These are phyloP conservation scores for Monilinia vaccinii-corymbosi DNA, from an alignment of 2,329 filamentous ascomycete genomes.

Conservation along the genomic window DNA sequence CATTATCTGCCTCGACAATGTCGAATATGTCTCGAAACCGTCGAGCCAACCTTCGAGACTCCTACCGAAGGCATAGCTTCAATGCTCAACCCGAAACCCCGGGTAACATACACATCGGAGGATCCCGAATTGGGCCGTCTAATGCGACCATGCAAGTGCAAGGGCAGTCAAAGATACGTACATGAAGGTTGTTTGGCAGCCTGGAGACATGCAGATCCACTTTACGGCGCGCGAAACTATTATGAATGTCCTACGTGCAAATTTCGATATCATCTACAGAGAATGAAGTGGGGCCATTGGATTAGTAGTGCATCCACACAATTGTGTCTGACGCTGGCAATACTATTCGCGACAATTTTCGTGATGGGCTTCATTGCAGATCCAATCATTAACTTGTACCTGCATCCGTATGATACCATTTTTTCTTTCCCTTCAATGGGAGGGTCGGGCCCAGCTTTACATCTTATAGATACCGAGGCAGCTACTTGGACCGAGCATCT, in stretches of 20 bases:
- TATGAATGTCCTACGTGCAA: conserved; percentile 84
- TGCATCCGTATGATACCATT: conserved; percentile 62
- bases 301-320: conserved; percentile 60
- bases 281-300: conserved; percentile 65
- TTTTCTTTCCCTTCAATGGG: conserved; percentile 37
- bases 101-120: conserved; percentile 63
- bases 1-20: conserved; percentile 68
- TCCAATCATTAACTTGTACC: conserved; percentile 80
- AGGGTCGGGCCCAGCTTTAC: conserved; percentile 32
- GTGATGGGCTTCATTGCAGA: conserved; percentile 85
- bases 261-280: conserved; percentile 71
- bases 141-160: conserved; percentile 86
- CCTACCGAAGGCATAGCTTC: conserved; percentile 44
- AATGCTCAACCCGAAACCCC: conserved; percentile 46
- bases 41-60: conserved; percentile 50
- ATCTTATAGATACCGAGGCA: conserved; percentile 39
- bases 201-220: conserved; percentile 70
- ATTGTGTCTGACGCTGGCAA: conserved; percentile 57
- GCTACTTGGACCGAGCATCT: conserved; percentile 75
- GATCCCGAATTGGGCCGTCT: conserved; percentile 67
- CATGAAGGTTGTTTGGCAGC: conserved; percentile 81
- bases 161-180: conserved; percentile 85
- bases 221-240: conserved; percentile 57
- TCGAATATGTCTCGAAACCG: conserved; percentile 75
- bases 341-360: conserved; percentile 68